Base-by-base conservation (phyloP, 805 yeast species). In the Candida adriatica region DNA sequence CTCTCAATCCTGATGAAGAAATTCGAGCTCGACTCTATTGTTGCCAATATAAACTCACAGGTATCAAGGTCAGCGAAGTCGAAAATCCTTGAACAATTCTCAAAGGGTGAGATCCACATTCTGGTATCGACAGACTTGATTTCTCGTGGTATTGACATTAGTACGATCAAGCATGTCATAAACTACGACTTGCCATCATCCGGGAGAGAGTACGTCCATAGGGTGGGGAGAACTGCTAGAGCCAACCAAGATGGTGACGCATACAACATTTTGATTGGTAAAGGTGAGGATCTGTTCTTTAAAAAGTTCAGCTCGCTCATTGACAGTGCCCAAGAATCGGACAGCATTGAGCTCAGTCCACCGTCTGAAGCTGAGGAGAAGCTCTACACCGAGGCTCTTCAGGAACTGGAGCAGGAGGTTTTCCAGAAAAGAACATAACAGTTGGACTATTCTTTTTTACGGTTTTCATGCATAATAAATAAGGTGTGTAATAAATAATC, bases 151-250 rank as follows among this genome's bases (percentile, higher is more conserved):
- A 72, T 92, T 30, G 95, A 90, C 58, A 68, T 92, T 27, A 59
- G 68, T 11, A 66, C 75, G 4, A 73, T 92, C 29, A 66, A 73
- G 26, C 72, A 75, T 40, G 96, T 92, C 9, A 62, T 92, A 31
- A 92, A 92, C 58, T 92, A 92, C 56, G 97, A 92, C 51, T 56
- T 87, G 33, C 98, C 99, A 15, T 67, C 74, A 16, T 81, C 95
- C 1, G 70, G 88, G 1, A 78, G 94, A 42, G 97, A 92, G 46
- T 92, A 92, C 45, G 86, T 92, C 17, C 99, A 92, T 58, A 72
- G 99, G 49, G 86, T 87, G 24, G 99, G 99, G 24, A 78, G 99
- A 63, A 88, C 97, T 0, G 96, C 97, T 2, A 75, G 99, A 60
- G 99, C 98, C 3, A 79, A 81, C 31, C 72, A 76, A 21, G 31